Base-by-base conservation (phyloP, 2,329 filamentous ascomycete species). In the Talaromyces sp. region DNA sequence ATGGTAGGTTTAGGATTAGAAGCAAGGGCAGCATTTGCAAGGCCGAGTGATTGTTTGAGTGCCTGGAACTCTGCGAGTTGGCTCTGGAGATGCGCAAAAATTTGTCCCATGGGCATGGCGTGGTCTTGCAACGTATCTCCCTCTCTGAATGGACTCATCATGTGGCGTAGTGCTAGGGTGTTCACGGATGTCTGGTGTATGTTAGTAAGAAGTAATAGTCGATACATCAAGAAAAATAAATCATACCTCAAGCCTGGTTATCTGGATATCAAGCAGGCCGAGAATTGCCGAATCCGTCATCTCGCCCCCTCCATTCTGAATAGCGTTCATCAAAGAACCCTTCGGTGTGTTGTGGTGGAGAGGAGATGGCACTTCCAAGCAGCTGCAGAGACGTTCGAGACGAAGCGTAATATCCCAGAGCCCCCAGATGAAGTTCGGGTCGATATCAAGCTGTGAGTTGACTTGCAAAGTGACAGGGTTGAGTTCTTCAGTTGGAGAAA, bases 191-290 rank as follows among this genome's bases (percentile, higher is more conserved):
- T 88, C 92, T 96, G 67, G 15, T 47, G 58, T 55, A 10, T 17
- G 32, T 36, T 51, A 33, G 54, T 52, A 30, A 52, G n/a, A 52
- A 39, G 42, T 1, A 47, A 25, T 15, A 4, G 4, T 47, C 17
- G 7, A 13, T 27, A 44, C 9, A 28, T 28, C 39, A n/a, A 13
- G 9, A n/a, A 60, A 56, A 42, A 32, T 27, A 8, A n/a, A 30
- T 78, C 88, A 77, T 81, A 96, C 92, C 87, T 99, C 95, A 73
- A 99, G 96, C 70, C 95, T 87, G 73, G 90, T 93, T 68, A 99
- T 90, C 82, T 97, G 92, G 73, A 98, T 93, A 73, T 96, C 93
- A 74, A 98, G 84, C 70, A 99, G 92, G 70, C 91, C 92, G 60
- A 96, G 78, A 75, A 98, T 80, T 75, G 96, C 93, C 58, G 86